Evolutionary conservation across 2,329 filamentous ascomycete species (phyloP).

Genomic region (Aschersonia sp.): DNA sequence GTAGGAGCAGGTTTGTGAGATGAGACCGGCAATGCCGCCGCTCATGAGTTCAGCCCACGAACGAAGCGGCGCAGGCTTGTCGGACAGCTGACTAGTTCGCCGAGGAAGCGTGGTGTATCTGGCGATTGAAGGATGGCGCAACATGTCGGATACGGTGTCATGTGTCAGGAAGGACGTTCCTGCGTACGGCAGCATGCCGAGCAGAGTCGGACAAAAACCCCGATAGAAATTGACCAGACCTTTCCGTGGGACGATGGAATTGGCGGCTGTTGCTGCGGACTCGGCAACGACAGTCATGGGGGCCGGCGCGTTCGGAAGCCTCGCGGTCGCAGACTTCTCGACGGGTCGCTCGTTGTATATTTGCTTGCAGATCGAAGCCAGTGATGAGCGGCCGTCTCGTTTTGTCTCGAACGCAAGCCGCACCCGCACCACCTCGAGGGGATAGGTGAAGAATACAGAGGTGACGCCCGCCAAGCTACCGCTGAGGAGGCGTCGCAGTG

Average conservation of each 20-base stretch:
- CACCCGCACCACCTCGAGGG: slow-evolving; percentile 82
- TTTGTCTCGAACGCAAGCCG: slow-evolving; percentile 91
- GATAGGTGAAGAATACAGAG: slow-evolving; percentile 92
- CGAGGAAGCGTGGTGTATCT: slow-evolving; percentile 61
- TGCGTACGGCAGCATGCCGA: slow-evolving; percentile 94
- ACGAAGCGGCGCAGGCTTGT: slow-evolving; percentile 57
- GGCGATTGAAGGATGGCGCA: slow-evolving; percentile 55
- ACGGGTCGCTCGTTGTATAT: slow-evolving; percentile 68
- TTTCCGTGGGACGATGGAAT: slow-evolving; percentile 38
- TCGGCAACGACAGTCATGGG: slow-evolving; percentile 22
- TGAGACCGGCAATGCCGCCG: slow-evolving; percentile 72
- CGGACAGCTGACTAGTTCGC: slow-evolving; percentile 33
- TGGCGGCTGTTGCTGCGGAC: slow-evolving; percentile 24
- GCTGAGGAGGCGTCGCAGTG: slow-evolving; percentile 56
- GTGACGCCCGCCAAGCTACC: slow-evolving; percentile 71
- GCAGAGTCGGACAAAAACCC: slow-evolving; percentile 76
- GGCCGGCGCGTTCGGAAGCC: slow-evolving; percentile 13
- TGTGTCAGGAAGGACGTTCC: slow-evolving; percentile 93
- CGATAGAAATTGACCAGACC: slow-evolving; percentile 88
- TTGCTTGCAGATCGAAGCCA: slow-evolving; percentile 63
- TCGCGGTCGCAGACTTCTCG: slow-evolving; percentile 15
- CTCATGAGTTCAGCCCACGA: slow-evolving; percentile 78
- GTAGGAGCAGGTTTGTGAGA: slow-evolving; percentile 86
- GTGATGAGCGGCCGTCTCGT: slow-evolving; percentile 49
- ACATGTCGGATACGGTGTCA: slow-evolving; percentile 73